Evolutionary conservation across 2,329 filamentous ascomycete species (phyloP), one percentile per base, ranked within the genome.

Genomic region (Alternaria viburni): DNA sequence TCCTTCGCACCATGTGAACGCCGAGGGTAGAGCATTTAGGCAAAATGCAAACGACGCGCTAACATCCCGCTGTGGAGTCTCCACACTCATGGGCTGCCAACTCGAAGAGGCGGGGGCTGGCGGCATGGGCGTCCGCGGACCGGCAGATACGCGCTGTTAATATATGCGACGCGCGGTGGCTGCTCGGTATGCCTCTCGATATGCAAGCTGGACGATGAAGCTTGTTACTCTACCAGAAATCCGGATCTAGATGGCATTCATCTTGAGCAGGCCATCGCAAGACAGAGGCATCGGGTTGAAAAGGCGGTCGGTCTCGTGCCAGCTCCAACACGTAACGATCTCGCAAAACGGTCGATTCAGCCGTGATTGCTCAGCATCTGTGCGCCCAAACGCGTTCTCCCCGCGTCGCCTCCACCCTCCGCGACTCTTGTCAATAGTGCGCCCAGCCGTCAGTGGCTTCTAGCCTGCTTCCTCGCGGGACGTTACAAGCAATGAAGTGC

Each of bases 61-160:
- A 61, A 12, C 7, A 61, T 50, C 45, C 54, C 59, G 46, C 59
- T 45, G 25, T 60, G 54, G 52, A 57, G 52, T 57, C 52, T 61
- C 59, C 54, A 46, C 59, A 51, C 32, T 32, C n/a, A n/a, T 25
- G 23, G 6, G 11, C 9, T 50, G 26, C 43, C 47, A 28, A n/a
- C 19, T 30, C 28, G 49, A 54, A 12, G 46, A 26, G 50, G 45
- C 43, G 36, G 59, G 52, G 54, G 25, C 45, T 58, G 46, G 49
- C 36, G 30, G 45, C 45, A 49, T 30, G n/a, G 28, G 30, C 17
- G 32, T 23, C 59, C 45, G 32, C 46, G 54, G 52, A 57, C 23
- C 52, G 59, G 52, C 46, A 45, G 25, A 57, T 57, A 25, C 54
- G 50, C 32, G 44, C 26, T 10, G 25, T 28, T 19, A 56, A 61